Base-by-base conservation (phyloP, 2,329 filamentous ascomycete species). In the Colletotrichum orbiculare region DNA sequence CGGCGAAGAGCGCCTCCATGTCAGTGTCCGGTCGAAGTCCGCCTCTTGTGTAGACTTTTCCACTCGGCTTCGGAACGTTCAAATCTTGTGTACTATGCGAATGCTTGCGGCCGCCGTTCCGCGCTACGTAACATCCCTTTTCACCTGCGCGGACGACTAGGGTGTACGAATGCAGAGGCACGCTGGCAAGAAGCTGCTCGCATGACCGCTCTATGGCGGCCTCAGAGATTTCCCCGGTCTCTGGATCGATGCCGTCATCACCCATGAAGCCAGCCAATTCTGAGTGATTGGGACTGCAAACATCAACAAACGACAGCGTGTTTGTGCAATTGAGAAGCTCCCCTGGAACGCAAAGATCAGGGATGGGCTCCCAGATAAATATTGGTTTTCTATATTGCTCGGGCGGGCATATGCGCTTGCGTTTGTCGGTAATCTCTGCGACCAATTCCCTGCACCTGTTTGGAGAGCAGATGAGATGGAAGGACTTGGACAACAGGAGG, bases 311-410 rank as follows among this genome's bases (percentile, higher is more conserved):
- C 0, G 86, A 85, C 11, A 90, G 79, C 10, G 85, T 85, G 69
- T 89, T 89, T 54, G 87, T 89, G 74, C 84, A 87, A 72, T 89
- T 88, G 10, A 89, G 80, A 35, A 90, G 78, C 73, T 90, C 85
- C 46, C 89, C 87, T 0, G 93, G 89, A 0, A 86, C 90, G 76
- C 94, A 97, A 1, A 93, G 84, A 76, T 97, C 93, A 2, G 96
- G 96, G 1, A 97, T 92, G 1, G 96, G 96, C 75, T 99, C 96
- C 95, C 95, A 99, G 56, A 98, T 87, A 75, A 97, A 93, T 7
- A 94, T 78, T 1, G 94, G 92, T 52, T 86, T 85, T 1, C 81
- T 72, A 69, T 82, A 82, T 10, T 72, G 66, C 49, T 77, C 74
- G 5, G 70, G 66, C 0, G 76, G 67, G 12, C 70, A 66, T 33